Evolutionary conservation across 371 early-diverging fungal species (phyloP).

Genomic region (Mucor irregularis): DNA sequence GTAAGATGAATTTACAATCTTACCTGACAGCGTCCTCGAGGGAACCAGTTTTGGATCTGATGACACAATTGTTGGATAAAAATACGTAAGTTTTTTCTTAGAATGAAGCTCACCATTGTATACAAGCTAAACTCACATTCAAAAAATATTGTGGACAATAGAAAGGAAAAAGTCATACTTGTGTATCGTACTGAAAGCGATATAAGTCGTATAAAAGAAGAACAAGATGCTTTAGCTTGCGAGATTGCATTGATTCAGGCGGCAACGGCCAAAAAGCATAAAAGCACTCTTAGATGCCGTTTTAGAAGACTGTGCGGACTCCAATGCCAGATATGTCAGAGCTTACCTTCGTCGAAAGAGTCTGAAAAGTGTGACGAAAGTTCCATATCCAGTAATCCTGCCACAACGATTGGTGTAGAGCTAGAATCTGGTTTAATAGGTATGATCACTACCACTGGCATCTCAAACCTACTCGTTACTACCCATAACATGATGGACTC

Average conservation of each 20-base stretch:
- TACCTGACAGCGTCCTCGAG: slow-evolving; percentile 13
- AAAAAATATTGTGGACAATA: background rate
- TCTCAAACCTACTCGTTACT: slow-evolving; percentile 4
- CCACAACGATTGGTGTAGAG: slow-evolving; percentile 6
- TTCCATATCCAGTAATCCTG: background rate
- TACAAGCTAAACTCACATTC: background rate
- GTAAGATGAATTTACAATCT: slow-evolving; percentile 7
- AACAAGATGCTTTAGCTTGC: background rate
- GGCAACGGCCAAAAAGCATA: slow-evolving; percentile 10
- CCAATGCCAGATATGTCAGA: slow-evolving; percentile 5
- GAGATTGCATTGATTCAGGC: slow-evolving; percentile 1
- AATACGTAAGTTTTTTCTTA: slow-evolving; percentile 3
- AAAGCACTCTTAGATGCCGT: slow-evolving; percentile 4
- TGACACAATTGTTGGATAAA: background rate
- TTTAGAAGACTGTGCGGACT: background rate
- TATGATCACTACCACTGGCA: slow-evolving; percentile 8
- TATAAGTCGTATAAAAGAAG: slow-evolving; percentile 1
- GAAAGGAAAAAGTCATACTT: slow-evolving; percentile 2
- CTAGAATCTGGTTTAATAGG: slow-evolving; percentile 13
- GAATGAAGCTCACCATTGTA: background rate
- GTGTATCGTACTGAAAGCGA: slow-evolving; percentile 21
- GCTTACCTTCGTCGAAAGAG: background rate
- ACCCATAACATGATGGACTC: too few species aligned
- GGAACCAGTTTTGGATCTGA: background rate
- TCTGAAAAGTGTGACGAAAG: slow-evolving; percentile 1